These are phyloP conservation scores for Schoenoplectus triqueter DNA, from an alignment of 202 grass and related monocot genomes.

Conservation along the genomic window DNA sequence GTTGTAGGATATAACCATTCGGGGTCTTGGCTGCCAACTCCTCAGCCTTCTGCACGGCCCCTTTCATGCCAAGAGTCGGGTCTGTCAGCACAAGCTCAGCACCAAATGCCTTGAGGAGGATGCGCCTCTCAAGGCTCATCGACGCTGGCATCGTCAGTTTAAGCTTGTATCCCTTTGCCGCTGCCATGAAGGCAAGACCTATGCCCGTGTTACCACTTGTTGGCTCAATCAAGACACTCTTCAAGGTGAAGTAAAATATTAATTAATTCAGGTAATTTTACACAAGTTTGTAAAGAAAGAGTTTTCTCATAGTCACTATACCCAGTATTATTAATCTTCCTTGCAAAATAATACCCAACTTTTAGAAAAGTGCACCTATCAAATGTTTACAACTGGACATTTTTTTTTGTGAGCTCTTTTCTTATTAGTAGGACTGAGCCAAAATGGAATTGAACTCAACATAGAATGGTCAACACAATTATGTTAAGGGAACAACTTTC, in stretches of 20 bases:
- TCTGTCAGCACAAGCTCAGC: slow-evolving; percentile 71
- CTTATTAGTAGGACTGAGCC: too few relatives aligned
- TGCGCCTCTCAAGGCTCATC: slow-evolving; percentile 65
- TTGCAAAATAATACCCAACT: neutral
- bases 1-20: slow-evolving; percentile 71
- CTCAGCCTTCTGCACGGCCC: slow-evolving; percentile 60
- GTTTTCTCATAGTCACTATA: neutral
- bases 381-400: neutral
- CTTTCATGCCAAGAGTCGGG: slow-evolving; percentile 62
- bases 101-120: slow-evolving; percentile 66
- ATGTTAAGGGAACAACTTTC: neutral
- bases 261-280: neutral
- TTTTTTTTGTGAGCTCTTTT: neutral
- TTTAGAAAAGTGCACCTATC: neutral
- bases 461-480: neutral
- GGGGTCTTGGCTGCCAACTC: slow-evolving; percentile 61
- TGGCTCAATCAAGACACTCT: slow-evolving; percentile 84
- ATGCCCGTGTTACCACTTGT: slow-evolving; percentile 76
- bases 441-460: neutral
- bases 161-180: slow-evolving; percentile 70
- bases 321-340: neutral
- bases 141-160: slow-evolving; percentile 71
- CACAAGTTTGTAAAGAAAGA: neutral
- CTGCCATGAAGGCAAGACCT: slow-evolving; percentile 69
- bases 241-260: neutral